phyloP scores from a whole-genome alignment of 2,329 filamentous ascomycete species.

The Fusarium clavum region DNA sequence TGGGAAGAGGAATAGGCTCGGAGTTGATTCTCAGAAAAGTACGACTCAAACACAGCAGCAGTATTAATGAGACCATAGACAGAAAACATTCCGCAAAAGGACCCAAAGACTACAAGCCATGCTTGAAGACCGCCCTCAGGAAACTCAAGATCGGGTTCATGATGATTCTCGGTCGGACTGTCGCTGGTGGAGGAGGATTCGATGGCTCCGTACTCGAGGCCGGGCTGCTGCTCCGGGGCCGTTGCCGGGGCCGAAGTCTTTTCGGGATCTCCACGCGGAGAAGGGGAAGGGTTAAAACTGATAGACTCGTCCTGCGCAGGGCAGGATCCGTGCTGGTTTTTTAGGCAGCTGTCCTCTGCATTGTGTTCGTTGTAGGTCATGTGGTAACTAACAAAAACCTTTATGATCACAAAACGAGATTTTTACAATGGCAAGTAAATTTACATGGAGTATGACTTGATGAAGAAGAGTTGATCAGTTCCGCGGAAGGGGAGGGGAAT shows the following conservation, averaged over 20 bases:
- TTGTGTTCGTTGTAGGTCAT: conserved; percentile 40
- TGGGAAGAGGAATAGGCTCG: conserved; percentile 72
- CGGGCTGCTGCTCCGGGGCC: conserved; percentile 16
- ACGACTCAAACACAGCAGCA: conserved; percentile 71
- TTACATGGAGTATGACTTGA: conserved; percentile 1
- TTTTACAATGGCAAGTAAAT: not conserved
- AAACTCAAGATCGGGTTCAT: conserved; percentile 19
- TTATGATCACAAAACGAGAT: conserved; percentile 12
- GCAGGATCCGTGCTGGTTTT: conserved; percentile 40
- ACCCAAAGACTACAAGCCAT: conserved; percentile 78
- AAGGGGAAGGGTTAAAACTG: not conserved
- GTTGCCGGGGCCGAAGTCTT: conserved; percentile 6
- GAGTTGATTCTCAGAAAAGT: conserved; percentile 79
- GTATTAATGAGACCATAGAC: conserved; percentile 76
- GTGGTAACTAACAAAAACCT: conserved; percentile 5
- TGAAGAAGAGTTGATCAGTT: not conserved
- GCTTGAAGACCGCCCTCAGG: conserved; percentile 73
- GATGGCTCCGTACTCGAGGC: conserved; percentile 26
- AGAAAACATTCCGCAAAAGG: conserved; percentile 73
- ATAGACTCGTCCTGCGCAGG: conserved; percentile 21
- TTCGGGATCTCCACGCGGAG: conserved; percentile 15
- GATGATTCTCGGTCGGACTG: not conserved
- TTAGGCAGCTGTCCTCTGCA: conserved; percentile 49
- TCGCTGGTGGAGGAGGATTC: not conserved
- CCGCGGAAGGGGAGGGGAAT: not conserved